Percentiles rank a stretch among this genome's conserved stretches.
These are phyloP conservation scores for Candida parachauliodes DNA, from an alignment of 805 yeast species.

Conservation along the genomic window DNA sequence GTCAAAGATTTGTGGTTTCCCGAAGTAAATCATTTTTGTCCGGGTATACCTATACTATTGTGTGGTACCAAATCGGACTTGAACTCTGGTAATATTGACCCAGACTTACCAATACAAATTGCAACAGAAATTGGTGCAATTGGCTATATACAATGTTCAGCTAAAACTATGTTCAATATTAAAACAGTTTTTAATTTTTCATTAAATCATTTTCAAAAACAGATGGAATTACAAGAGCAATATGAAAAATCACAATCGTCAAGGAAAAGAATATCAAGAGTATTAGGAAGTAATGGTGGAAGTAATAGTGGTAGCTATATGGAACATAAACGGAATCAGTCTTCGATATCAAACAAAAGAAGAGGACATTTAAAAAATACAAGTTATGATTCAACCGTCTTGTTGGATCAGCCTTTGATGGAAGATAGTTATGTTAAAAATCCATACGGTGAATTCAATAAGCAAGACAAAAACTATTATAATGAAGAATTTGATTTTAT, in stretches of 20 bases:
- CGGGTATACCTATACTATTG: conserved; percentile 68
- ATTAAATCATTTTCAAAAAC: conserved; percentile 39
- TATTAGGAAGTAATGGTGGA: conserved; percentile 19
- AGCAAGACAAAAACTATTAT: conserved; percentile 20
- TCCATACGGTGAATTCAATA: conserved; percentile 30
- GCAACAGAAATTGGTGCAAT: conserved; percentile 64
- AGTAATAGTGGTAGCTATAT: conserved; percentile 10
- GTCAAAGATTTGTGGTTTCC: conserved; percentile 84
- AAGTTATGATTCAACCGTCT: conserved; percentile 33
- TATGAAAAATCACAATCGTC: conserved; percentile 26
- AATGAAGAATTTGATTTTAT: conserved; percentile 43
- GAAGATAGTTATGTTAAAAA: conserved; percentile 34
- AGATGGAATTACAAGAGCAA: conserved; percentile 33
- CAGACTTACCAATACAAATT: conserved; percentile 47
- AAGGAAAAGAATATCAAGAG: conserved; percentile 32
- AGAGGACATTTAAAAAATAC: conserved; percentile 37
- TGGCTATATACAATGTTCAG: conserved; percentile 76
- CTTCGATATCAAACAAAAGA: conserved; percentile 19
- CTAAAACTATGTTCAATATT: conserved; percentile 65
- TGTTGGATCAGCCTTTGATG: conserved; percentile 38
- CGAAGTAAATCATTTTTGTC: conserved; percentile 80
- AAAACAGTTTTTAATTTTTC: conserved; percentile 66
- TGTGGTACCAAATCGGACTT: conserved; percentile 84
- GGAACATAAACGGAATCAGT: conserved; percentile 20
- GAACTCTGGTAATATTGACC: conserved; percentile 24